A percentile compares a stretch with the other conserved stretches of the same genome.
Conservation (phyloP, 179 eudicot species). For the Beta macrorhiza region DNA sequence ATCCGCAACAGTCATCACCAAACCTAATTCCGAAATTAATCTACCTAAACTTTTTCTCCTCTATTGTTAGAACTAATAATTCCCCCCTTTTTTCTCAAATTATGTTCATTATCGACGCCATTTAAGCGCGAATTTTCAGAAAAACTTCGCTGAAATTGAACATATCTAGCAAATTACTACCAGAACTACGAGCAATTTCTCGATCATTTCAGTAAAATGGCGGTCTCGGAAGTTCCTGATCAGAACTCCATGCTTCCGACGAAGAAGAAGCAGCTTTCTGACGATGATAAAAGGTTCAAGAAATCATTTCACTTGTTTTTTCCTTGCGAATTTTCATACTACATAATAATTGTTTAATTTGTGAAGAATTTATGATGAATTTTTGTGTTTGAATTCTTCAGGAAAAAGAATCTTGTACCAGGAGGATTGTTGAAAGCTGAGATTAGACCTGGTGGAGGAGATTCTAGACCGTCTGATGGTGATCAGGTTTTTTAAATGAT, state of each 20-base stretch:
- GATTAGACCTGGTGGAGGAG: conserved; percentile 81
- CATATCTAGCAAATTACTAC: neutral
- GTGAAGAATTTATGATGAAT: neutral
- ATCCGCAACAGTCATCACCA: neutral
- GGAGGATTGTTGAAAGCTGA: conserved; percentile 90
- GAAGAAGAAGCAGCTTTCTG: conserved; percentile 54
- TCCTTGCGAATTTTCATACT: neutral
- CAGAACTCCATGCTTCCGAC: conserved; percentile 44
- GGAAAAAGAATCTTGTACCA: conserved; percentile 77
- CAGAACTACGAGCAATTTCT: neutral
- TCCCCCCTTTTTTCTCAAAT: neutral
- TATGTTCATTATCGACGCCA: neutral
- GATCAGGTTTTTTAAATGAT: conserved; percentile 60
- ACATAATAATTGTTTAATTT: neutral
- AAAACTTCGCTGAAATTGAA: neutral
- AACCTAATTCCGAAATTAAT: neutral
- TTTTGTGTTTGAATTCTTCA: conserved; percentile 9
- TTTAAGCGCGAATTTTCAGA: neutral
- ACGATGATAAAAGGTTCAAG: conserved; percentile 69
- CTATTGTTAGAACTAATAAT: neutral
- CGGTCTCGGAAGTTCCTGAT: conserved; percentile 41
- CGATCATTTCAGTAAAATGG: conserved; percentile 40
- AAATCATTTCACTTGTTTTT: neutral
- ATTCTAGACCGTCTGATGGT: conserved; percentile 68
- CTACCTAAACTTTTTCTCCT: neutral